Evolutionary conservation across 441 rosid species (phyloP).

Genomic region (Lepidium campestre): DNA sequence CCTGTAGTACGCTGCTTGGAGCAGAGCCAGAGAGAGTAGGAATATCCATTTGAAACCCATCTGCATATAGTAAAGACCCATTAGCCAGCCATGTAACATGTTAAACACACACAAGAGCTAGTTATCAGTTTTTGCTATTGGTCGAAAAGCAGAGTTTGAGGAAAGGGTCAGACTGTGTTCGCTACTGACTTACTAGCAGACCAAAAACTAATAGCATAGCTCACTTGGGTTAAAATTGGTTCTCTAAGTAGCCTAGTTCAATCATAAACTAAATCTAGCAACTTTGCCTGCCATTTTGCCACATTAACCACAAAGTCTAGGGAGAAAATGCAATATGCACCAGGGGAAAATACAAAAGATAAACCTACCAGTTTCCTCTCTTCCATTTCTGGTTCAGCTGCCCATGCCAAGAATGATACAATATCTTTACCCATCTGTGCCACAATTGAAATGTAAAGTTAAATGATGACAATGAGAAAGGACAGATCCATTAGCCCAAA

Average conservation of each 20-base stretch:
- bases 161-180: background rate
- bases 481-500: background rate
- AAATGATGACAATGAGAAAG: background rate
- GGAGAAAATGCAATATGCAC: background rate
- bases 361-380: constrained; percentile 86
- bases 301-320: background rate
- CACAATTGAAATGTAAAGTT: constrained; percentile 6
- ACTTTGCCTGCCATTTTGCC: background rate
- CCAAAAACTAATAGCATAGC: background rate
- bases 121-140: background rate
- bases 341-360: background rate
- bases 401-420: constrained; percentile 91
- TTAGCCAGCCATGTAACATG: background rate
- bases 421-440: constrained; percentile 99
- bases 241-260: background rate
- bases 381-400: constrained; percentile 99
- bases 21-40: constrained; percentile 86
- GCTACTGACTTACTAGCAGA: background rate
- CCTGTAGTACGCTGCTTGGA: constrained; percentile 91
- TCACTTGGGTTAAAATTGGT: background rate
- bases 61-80: constrained; percentile 36
- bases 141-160: background rate
- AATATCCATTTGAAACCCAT: constrained; percentile 99
- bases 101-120: background rate
- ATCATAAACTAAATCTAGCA: background rate